Conservation (phyloP, 1,139 yeast species). For the Suhomyces anneliseae region DNA sequence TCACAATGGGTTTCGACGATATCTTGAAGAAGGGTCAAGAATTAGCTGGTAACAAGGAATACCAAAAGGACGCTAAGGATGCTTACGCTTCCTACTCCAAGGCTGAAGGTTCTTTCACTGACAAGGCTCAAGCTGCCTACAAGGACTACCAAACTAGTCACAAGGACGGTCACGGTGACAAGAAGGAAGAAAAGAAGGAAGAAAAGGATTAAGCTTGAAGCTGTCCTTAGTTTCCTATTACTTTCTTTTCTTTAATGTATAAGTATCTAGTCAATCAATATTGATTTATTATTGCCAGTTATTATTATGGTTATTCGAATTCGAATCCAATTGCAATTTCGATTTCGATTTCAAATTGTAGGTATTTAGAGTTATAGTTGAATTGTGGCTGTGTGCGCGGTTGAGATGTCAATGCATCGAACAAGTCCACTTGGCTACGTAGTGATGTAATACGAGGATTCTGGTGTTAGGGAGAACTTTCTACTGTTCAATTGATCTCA, state of each 20-base stretch:
- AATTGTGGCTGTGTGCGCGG: neutral
- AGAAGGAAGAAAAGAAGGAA: conserved; percentile 2
- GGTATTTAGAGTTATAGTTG: neutral
- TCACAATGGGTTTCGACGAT: conserved; percentile 29
- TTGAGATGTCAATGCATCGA: too few relatives aligned
- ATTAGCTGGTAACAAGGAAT: conserved; percentile 19
- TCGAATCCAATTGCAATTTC: too few relatives aligned
- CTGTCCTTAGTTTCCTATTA: too few relatives aligned
- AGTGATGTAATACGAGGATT: too few relatives aligned
- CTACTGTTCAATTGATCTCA: too few relatives aligned
- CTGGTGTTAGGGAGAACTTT: too few relatives aligned
- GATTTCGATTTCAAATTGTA: too few relatives aligned
- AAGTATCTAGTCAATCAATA: too few relatives aligned
- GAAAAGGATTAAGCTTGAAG: neutral
- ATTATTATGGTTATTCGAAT: too few relatives aligned
- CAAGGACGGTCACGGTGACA: conserved; percentile 1
- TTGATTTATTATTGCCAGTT: too few relatives aligned
- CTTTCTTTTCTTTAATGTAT: too few relatives aligned
- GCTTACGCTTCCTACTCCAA: conserved; percentile 33
- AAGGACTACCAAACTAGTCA: conserved; percentile 20
- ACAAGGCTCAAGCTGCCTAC: conserved; percentile 39
- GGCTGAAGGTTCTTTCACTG: conserved; percentile 30
- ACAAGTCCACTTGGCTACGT: too few relatives aligned
- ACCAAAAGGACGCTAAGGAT: conserved; percentile 33
- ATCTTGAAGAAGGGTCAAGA: conserved; percentile 25